A percentile compares a stretch with the other conserved stretches of the same genome.
Evolutionary conservation across 345 rosid species (phyloP).

Genomic region (Eucalyptus regnans): DNA sequence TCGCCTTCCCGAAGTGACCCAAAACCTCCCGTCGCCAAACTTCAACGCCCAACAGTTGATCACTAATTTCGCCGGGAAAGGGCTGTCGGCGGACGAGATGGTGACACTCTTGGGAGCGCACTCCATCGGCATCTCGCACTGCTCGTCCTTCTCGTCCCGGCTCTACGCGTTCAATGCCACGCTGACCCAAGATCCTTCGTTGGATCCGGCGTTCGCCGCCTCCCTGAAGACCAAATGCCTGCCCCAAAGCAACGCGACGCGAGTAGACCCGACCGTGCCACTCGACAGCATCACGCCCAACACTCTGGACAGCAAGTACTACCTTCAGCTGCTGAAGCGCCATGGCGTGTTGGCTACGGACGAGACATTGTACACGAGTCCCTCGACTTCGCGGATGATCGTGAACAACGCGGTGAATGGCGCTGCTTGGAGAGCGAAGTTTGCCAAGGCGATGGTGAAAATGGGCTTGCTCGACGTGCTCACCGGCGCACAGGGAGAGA

Average conservation of each 20-base stretch:
- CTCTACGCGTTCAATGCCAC: constrained; percentile 24
- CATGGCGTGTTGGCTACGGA: constrained; percentile 25
- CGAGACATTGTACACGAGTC: constrained; percentile 13
- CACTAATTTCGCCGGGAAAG: constrained; percentile 14
- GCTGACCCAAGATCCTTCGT: constrained; percentile 19
- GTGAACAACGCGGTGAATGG: constrained; percentile 5
- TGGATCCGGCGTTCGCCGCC: constrained; percentile 8
- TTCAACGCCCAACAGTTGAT: constrained; percentile 9
- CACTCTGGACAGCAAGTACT: constrained; percentile 25
- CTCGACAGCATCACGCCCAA: constrained; percentile 6
- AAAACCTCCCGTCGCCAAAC: constrained; percentile 14
- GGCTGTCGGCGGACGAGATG: constrained; percentile 24
- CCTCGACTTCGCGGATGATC: constrained; percentile 4
- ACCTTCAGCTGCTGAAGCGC: neutral
- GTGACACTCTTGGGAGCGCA: constrained; percentile 44
- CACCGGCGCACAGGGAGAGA: constrained; percentile 13
- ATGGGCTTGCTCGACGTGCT: constrained; percentile 22
- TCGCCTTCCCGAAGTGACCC: neutral
- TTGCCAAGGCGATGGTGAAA: constrained; percentile 13
- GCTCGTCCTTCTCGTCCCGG: constrained; percentile 18
- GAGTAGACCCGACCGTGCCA: neutral
- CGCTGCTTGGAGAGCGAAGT: constrained; percentile 7
- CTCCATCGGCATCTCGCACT: constrained; percentile 24
- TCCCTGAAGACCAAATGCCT: constrained; percentile 28
- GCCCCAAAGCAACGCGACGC: neutral